Conservation (phyloP, 768 basidiomycete species). For the Trametes cubensis region DNA sequence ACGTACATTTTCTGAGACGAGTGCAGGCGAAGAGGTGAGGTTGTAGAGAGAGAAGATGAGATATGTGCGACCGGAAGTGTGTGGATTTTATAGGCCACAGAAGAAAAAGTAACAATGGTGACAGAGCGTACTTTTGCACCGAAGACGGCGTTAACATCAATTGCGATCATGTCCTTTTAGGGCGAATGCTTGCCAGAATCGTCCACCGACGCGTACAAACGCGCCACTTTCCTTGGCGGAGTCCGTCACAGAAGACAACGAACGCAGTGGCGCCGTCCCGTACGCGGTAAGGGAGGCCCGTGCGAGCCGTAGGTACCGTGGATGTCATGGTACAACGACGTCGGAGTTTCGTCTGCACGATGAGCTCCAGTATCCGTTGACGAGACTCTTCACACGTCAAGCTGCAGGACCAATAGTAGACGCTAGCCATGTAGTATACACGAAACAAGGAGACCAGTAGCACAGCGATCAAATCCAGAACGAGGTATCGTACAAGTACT, state of each 20-base stretch:
- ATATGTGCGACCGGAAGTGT: neutral
- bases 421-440: constrained; percentile 5
- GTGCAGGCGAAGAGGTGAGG: neutral
- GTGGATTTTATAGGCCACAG: neutral
- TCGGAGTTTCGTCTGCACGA: too few relatives aligned
- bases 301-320: neutral
- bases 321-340: too few relatives aligned
- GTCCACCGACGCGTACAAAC: neutral
- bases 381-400: too few relatives aligned
- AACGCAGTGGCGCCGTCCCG: neutral
- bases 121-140: neutral
- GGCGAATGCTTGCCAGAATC: neutral
- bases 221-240: neutral
- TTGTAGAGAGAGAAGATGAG: neutral
- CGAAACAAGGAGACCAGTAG: neutral
- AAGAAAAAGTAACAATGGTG: neutral
- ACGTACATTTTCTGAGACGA: neutral
- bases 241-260: neutral
- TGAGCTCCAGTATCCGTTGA: too few relatives aligned
- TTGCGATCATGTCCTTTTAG: constrained; percentile 8
- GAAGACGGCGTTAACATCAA: neutral
- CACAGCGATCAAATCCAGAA: neutral
- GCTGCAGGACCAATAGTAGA: neutral
- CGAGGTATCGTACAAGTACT: neutral
- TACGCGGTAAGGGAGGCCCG: neutral